Base-by-base conservation (phyloP, 371 early-diverging fungal genomes). In the Mortierella sp. region DNA sequence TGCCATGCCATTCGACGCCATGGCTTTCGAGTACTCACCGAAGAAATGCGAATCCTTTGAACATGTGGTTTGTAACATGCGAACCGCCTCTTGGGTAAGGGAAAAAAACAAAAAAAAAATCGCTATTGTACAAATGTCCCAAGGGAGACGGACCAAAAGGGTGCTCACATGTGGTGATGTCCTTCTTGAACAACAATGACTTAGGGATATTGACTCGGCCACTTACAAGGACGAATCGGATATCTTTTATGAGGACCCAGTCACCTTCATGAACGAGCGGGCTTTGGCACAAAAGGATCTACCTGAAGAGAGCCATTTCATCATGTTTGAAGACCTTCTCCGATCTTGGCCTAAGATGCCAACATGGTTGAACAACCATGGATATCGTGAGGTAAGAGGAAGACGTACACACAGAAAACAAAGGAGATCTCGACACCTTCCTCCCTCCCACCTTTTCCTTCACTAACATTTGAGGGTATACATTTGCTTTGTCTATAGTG, bases 1-100 rank as follows among this genome's bases (percentile, higher is more conserved):
- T 95, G 95, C 97, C 98, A 1, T 98, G 98, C 61, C 97, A 98
- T 76, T 96, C 96, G 2, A 96, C 97, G 0, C 98, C 97, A 5
- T 95, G 87, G 83, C 89, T 93, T 50, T 89, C 92, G 28, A 80
- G 90, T 55, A 26, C 96, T 2, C 96, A 96, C 62, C 59, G 62
- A 7, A 57, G 66, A 0, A 49, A 79, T 26, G 26, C 64, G 0
- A 9, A 52, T 24, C 63, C 85, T 27, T 42, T 91, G 13, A 72
- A 85, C 5, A 89, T 94, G 90, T 89, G 93, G 86, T 94, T 94
- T 56, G 73, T 98, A 43, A 91, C 94, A 5, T 98, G 97, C 73
- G 94, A 95, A 31, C 98, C 98, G 8, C 96, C 96, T 2, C 61
- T 96, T 8, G 78, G 74, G 55, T 78, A 68, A 48, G 56, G 57